Conservation (phyloP, 768 basidiomycete species). For the Gyrodon lividus region DNA sequence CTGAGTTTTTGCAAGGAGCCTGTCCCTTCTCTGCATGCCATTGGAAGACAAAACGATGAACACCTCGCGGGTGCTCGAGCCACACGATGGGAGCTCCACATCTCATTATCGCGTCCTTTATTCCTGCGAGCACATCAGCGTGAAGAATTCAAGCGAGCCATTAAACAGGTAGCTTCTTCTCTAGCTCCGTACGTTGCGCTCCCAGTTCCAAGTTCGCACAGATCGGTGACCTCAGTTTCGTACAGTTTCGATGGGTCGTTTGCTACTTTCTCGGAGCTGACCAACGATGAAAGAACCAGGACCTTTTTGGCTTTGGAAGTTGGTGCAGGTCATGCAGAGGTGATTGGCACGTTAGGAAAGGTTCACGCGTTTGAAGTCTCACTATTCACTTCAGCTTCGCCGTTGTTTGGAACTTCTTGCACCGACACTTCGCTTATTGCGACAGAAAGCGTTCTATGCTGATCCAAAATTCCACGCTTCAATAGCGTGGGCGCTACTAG, state of each 20-base stretch:
- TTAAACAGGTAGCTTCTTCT: constrained; percentile 50
- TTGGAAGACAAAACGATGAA: constrained; percentile 32
- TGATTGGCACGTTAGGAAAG: constrained; percentile 30
- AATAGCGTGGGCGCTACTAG: constrained; percentile 82
- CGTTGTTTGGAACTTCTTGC: constrained; percentile 53
- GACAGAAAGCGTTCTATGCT: constrained; percentile 78
- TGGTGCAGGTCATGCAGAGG: constrained; percentile 81
- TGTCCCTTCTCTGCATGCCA: constrained; percentile 48
- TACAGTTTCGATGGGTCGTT: constrained; percentile 73
- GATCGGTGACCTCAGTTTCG: constrained; percentile 9
- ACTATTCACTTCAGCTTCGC: constrained; percentile 49
- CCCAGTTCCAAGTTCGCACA: constrained; percentile 1
- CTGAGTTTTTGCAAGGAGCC: constrained; percentile 41
- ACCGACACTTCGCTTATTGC: constrained; percentile 55
- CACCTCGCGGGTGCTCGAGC: neutral
- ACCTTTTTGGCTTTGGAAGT: constrained; percentile 80
- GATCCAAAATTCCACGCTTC: constrained; percentile 86
- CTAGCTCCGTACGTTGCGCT: constrained; percentile 42
- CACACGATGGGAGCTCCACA: constrained; percentile 55
- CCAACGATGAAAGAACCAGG: constrained; percentile 79
- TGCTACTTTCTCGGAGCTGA: constrained; percentile 63
- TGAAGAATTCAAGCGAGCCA: constrained; percentile 63
- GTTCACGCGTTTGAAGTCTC: neutral
- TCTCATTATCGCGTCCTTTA: constrained; percentile 83
- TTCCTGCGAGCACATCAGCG: constrained; percentile 79